Base-by-base conservation (phyloP, 2,329 filamentous ascomycete species). In the Elsinoe ampelina region DNA sequence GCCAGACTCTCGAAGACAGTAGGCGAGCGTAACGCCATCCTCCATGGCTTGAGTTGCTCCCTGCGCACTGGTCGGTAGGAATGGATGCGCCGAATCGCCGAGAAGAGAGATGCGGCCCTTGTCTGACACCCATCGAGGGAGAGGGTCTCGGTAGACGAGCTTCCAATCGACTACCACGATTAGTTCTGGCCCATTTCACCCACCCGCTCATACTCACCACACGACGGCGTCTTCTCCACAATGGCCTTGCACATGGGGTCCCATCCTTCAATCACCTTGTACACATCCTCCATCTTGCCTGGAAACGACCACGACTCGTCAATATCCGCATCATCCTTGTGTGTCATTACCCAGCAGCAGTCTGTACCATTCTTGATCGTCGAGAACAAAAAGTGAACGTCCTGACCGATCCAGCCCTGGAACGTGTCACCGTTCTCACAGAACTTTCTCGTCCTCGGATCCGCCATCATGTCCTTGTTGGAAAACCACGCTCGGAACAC, bases 11-110 rank as follows among this genome's bases (percentile, higher is more conserved):
- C 72, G 70, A 50, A 78, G 62, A 59, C 74, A 76, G 3, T 73
- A 65, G 0, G 74, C 75, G 39, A 79, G 59, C 30, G 74, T 73
- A 2, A 69, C 74, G 0, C 71, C 76, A 62, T 79, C 79, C 66
- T 80, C 79, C 17, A 77, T 74, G 0, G 78, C 77, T 64, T 80
- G 77, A 41, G 75, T 76, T 0, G 77, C 77, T 1, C 78, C 78
- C 59, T 80, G 77, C 0, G 77, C 76, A 56, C 73, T 76, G 0
- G 77, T 80, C 0, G 78, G 78, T 5, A 81, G 63, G 63, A 80
- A 79, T 0, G 78, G 73, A 61, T 81, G 78, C 52, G 77, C 79
- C 45, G 75, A 75, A 61, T 81, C 79, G 1, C 79, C 79, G 1
- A 80, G 67, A 26, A 80, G 67, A 1, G 72, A 76, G 54, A 80